Evolutionary conservation across 305 asterid species (phyloP).

Genomic region (Solanum hybrid): DNA sequence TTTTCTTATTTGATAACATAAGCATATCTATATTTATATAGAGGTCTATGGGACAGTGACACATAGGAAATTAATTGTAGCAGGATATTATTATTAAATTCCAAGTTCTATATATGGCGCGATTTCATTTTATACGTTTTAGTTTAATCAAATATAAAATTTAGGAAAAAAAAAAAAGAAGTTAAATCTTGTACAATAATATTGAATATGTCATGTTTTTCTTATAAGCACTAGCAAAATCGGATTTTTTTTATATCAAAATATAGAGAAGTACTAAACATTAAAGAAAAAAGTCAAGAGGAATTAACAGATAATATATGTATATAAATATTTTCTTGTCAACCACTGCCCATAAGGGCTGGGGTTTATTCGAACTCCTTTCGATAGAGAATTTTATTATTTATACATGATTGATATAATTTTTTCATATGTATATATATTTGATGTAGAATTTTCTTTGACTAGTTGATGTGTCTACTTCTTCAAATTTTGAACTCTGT

Average conservation of each 20-base stretch:
- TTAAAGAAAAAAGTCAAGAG: too few species aligned
- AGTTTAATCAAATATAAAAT: not conserved
- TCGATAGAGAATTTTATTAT: fast-evolving
- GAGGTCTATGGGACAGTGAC: not conserved
- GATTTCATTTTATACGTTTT: not conserved
- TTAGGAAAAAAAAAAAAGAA: fast-evolving
- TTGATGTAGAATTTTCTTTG: too few species aligned
- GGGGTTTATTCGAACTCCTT: fast-evolving
- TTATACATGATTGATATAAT: too few species aligned
- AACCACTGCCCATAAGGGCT: not conserved
- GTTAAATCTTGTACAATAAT: not conserved
- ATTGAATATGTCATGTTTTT: not conserved
- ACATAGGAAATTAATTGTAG: not conserved
- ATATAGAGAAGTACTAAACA: not conserved
- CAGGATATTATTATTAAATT: not conserved
- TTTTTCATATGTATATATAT: too few species aligned
- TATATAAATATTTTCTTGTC: too few species aligned
- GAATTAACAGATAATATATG: not conserved
- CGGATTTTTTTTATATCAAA: not conserved
- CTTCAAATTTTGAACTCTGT: too few species aligned
- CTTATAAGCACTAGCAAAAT: not conserved
- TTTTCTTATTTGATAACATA: not conserved
- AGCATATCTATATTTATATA: not conserved
- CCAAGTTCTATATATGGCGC: not conserved
- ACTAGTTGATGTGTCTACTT: not conserved